phyloP scores from a whole-genome alignment of 192 early-diverging fungal species.

The Coemansia sp. region DNA sequence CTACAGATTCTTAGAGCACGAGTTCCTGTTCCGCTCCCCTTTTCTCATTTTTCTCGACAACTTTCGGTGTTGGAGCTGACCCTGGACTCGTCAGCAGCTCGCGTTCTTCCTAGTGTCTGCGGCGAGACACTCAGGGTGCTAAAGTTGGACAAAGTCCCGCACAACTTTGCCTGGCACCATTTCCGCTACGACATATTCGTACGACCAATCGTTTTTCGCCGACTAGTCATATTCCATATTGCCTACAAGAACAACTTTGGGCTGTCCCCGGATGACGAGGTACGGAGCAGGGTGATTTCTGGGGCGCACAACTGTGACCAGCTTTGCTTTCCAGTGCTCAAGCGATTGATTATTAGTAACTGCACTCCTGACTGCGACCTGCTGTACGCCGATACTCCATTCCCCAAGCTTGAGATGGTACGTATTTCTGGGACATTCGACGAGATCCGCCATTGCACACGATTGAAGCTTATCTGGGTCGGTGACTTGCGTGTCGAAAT shows the following conservation, averaged over 20 bases:
- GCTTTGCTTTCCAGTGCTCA: too few species aligned
- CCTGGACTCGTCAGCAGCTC: neutral
- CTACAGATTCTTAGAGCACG: too few species aligned
- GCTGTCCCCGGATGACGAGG: too few species aligned
- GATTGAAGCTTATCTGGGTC: neutral
- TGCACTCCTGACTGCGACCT: too few species aligned
- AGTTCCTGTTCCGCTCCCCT: neutral
- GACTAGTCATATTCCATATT: neutral
- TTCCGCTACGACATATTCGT: neutral
- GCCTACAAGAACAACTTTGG: too few species aligned
- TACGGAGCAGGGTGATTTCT: neutral
- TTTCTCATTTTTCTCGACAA: neutral
- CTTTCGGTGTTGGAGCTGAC: neutral
- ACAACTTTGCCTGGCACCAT: neutral
- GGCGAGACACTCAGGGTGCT: neutral
- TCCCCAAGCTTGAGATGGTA: too few species aligned
- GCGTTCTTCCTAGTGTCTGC: too few species aligned
- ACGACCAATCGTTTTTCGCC: neutral
- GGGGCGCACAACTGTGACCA: neutral
- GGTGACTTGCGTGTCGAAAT: neutral
- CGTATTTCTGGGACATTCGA: too few species aligned
- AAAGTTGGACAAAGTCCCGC: neutral
- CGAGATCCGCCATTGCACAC: neutral
- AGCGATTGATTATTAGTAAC: too few species aligned
- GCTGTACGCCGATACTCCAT: too few species aligned